Conservation (phyloP, 305 asterid genomes). For the Fraxinus dipetala region DNA sequence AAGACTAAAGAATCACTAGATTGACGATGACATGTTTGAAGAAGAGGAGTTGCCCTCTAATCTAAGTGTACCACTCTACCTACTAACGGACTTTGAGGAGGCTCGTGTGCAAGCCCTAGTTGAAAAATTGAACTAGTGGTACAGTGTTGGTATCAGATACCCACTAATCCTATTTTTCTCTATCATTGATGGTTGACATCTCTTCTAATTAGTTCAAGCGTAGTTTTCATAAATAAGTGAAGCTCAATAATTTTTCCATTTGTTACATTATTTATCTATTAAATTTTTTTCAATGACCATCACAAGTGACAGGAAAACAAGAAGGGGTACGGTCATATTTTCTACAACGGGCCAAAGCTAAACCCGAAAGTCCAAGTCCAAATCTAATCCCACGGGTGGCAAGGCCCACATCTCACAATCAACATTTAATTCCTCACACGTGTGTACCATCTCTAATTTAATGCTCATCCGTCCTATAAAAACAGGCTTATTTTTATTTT, state of each 20-base stretch:
- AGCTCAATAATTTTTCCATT: not conserved
- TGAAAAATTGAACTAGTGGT: not conserved
- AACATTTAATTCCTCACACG: constrained; percentile 40
- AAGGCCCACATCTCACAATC: constrained; percentile 39
- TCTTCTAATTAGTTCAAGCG: not conserved
- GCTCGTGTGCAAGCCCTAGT: not conserved
- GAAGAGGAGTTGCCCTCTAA: not conserved
- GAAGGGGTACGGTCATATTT: constrained; percentile 16
- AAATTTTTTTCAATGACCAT: not conserved
- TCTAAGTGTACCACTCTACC: not conserved
- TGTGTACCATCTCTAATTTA: constrained; percentile 30
- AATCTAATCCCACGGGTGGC: constrained; percentile 55
- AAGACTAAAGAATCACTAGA: not conserved
- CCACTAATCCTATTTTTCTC: not conserved
- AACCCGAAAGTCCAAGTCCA: constrained; percentile 30
- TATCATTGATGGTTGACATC: not conserved
- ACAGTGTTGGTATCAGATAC: not conserved
- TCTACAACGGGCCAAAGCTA: constrained; percentile 33
- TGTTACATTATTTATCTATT: not conserved
- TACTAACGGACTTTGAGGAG: not conserved
- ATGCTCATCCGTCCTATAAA: too few species aligned
- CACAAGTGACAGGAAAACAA: not conserved
- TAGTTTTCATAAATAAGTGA: not conserved
- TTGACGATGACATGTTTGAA: not conserved
- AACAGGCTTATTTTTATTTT: too few species aligned